Evolutionary conservation across 2,329 filamentous ascomycete species (phyloP).

Genomic region (Chrysoporthe cubensis): DNA sequence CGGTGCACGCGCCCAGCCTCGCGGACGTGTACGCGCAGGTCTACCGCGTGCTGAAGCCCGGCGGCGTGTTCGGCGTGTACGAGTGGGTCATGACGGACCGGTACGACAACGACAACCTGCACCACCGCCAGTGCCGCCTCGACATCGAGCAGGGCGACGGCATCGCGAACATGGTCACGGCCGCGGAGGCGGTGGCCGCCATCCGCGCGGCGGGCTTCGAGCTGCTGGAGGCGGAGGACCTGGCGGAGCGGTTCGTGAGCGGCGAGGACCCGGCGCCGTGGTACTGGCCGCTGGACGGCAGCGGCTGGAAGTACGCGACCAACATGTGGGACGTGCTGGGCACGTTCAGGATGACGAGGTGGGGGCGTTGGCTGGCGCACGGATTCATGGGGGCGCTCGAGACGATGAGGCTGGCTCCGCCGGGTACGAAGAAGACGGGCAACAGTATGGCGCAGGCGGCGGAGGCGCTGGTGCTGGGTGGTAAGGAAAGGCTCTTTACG

Average conservation of each 20-base stretch:
- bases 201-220: slow-evolving; percentile 73
- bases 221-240: slow-evolving; percentile 68
- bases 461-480: slow-evolving; percentile 25
- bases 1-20: slow-evolving; percentile 73
- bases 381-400: slow-evolving; percentile 69
- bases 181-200: slow-evolving; percentile 66
- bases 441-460: slow-evolving; percentile 68
- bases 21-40: slow-evolving; percentile 76
- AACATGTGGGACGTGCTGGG: slow-evolving; percentile 25
- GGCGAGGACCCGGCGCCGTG: slow-evolving; percentile 63
- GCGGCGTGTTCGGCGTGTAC: slow-evolving; percentile 76
- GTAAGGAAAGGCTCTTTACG: slow-evolving; percentile 26
- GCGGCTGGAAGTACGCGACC: slow-evolving; percentile 24
- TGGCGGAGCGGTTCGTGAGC: slow-evolving; percentile 59
- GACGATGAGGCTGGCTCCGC: slow-evolving; percentile 64
- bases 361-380: slow-evolving; percentile 67
- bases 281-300: slow-evolving; percentile 54
- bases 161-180: slow-evolving; percentile 77
- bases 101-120: slow-evolving; percentile 70
- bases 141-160: slow-evolving; percentile 78
- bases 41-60: slow-evolving; percentile 75
- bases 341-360: slow-evolving; percentile 66
- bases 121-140: slow-evolving; percentile 71
- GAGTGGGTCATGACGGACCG: slow-evolving; percentile 81
- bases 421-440: slow-evolving; percentile 75